Base-by-base conservation (phyloP, 345 rosid species). In the Citrus cavaleriei region DNA sequence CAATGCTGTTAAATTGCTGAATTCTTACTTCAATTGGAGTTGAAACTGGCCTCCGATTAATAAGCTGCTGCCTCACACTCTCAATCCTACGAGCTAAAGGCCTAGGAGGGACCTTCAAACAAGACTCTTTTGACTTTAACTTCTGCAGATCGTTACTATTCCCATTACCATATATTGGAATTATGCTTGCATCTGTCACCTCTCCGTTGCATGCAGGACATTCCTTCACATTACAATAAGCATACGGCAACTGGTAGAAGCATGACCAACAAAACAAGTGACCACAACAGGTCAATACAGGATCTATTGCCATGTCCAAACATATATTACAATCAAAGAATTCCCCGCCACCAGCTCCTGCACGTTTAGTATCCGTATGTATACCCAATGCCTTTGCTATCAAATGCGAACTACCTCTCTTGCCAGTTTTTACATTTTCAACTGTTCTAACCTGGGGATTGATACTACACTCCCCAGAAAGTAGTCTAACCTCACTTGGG, bases 191-290 rank as follows among this genome's bases (percentile, higher is more conserved):
- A 66, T 87, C 90, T 1, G 84, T 73, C 27, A 91, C 89, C 66
- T 89, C 89, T 4, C 86, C 90, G 37, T 84, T 82, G 68, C 94
- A 91, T 3, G 49, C 89, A 8, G 89, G 89, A 70, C 89, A 85
- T 62, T 86, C 87, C 62, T 88, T 86, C 0, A 76, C 64, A 69
- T 84, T 86, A 58, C 80, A 42, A 79, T 90, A 87, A 71, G 81
- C 84, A 79, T 72, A 40, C 65, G 84, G 84, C 80, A 90, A 76
- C 81, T 80, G 86, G 74, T 87, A 90, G 77, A 87, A 85, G 78
- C 95, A 92, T 13, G 90, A 83, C 95, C 95, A 92, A 61, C 95
- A 92, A 84, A 86, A 90, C 77, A 92, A 87, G 55, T 92, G 95
- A 68, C 95, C 95, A 64, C 95, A 92, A 32, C 88, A 83, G 30